Evolutionary conservation across 192 early-diverging fungal species (phyloP).

Genomic region (Glomus cerebriforme): DNA sequence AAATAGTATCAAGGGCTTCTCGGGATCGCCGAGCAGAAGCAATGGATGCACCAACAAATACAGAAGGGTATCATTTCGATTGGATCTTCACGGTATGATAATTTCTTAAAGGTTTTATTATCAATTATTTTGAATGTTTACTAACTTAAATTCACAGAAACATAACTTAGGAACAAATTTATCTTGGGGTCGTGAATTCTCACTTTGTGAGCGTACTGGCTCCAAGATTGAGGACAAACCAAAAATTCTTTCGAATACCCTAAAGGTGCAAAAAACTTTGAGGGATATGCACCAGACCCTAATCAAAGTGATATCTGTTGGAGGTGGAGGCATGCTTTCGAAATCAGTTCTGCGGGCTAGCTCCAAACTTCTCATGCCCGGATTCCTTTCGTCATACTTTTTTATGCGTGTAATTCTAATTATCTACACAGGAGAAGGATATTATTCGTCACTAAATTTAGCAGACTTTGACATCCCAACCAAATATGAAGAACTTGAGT

Average conservation of each 20-base stretch:
- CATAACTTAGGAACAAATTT: slow-evolving; percentile 31
- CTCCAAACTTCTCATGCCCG: slow-evolving; percentile 23
- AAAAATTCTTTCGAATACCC: slow-evolving; percentile 28
- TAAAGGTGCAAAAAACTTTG: slow-evolving; percentile 29
- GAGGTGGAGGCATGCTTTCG: slow-evolving; percentile 13
- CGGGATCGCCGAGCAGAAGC: slow-evolving; percentile 27
- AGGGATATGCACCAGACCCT: slow-evolving; percentile 31
- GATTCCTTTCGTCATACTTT: slow-evolving; percentile 33
- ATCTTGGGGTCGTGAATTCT: slow-evolving; percentile 30
- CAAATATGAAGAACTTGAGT: slow-evolving; percentile 27
- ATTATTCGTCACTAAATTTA: slow-evolving; percentile 26
- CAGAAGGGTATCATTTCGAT: slow-evolving; percentile 33
- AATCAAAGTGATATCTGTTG: slow-evolving; percentile 24
- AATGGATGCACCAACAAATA: slow-evolving; percentile 31
- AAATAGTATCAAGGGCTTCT: slow-evolving; percentile 34
- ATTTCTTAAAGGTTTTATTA: slow-evolving; percentile 21
- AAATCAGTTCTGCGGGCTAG: slow-evolving; percentile 4
- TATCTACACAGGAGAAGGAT: slow-evolving; percentile 25
- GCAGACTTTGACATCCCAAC: slow-evolving; percentile 28
- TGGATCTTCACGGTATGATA: slow-evolving; percentile 37
- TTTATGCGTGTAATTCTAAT: slow-evolving; percentile 28
- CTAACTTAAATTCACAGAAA: slow-evolving; percentile 27
- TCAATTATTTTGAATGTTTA: slow-evolving; percentile 16
- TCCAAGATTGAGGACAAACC: slow-evolving; percentile 28
- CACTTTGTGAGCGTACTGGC: slow-evolving; percentile 21